Conservation (phyloP, 495 filamentous ascomycete genomes). For the Trichocladium antarcticum region DNA sequence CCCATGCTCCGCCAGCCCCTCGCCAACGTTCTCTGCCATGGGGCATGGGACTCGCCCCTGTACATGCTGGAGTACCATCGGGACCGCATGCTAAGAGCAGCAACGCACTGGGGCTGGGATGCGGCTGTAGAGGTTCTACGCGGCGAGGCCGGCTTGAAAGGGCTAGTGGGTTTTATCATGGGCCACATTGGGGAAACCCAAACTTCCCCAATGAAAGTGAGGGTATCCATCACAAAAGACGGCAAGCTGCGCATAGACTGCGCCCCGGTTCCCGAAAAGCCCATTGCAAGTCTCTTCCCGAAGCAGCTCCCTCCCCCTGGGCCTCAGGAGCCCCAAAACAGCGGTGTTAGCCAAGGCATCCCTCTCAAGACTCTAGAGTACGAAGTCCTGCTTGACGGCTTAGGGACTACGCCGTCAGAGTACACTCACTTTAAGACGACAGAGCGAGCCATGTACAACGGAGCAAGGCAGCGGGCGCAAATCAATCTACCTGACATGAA, state of each 20-base stretch:
- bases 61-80: conserved; percentile 78
- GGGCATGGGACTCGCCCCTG: conserved; percentile 48
- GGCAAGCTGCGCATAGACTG: conserved; percentile 43
- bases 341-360: neutral
- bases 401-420: conserved; percentile 42
- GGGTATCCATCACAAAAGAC: conserved; percentile 40
- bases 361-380: conserved; percentile 28
- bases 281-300: conserved; percentile 30
- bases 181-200: conserved; percentile 12
- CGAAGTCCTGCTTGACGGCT: conserved; percentile 46
- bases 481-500: conserved; percentile 45
- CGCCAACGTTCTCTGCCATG: conserved; percentile 22
- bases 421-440: conserved; percentile 74
- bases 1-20: conserved; percentile 41
- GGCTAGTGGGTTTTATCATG: conserved; percentile 19
- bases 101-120: conserved; percentile 54
- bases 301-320: neutral
- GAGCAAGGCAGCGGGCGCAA: conserved; percentile 46
- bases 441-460: conserved; percentile 50
- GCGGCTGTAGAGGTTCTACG: conserved; percentile 32
- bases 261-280: conserved; percentile 37
- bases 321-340: neutral
- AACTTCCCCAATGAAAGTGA: conserved; percentile 35
- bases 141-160: conserved; percentile 34
- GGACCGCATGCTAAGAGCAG: conserved; percentile 65